These are phyloP conservation scores for Lachnellula suecica DNA, from an alignment of 2,329 filamentous ascomycete genomes.

Conservation along the genomic window DNA sequence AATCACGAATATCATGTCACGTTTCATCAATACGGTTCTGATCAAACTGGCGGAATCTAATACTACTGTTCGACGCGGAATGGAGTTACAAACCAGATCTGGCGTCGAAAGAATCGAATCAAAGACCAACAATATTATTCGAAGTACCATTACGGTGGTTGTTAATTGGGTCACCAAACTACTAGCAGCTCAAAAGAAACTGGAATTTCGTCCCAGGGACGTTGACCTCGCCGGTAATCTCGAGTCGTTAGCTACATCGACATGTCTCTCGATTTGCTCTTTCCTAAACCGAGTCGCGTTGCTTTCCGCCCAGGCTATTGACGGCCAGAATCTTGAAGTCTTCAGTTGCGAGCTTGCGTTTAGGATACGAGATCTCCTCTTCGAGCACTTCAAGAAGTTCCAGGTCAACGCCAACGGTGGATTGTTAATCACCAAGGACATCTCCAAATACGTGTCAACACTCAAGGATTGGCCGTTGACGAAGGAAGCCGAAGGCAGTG, in stretches of 20 bases:
- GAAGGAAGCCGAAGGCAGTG: constrained; percentile 64
- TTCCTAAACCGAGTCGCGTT: constrained; percentile 72
- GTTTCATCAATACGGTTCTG: constrained; percentile 86
- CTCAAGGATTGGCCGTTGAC: constrained; percentile 78
- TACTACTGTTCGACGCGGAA: constrained; percentile 76
- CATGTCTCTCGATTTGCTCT: constrained; percentile 76
- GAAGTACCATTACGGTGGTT: constrained; percentile 65
- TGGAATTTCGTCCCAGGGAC: constrained; percentile 69
- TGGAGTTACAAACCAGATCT: constrained; percentile 63
- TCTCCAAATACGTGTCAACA: constrained; percentile 87
- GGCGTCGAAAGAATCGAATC: constrained; percentile 64
- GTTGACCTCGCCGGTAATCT: constrained; percentile 55
- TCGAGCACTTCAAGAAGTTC: constrained; percentile 95
- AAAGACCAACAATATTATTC: constrained; percentile 67
- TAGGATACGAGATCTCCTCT: constrained; percentile 72
- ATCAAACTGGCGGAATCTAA: constrained; percentile 87
- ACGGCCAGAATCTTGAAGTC: constrained; percentile 78
- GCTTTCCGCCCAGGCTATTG: constrained; percentile 66
- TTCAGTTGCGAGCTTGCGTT: constrained; percentile 84
- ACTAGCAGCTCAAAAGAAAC: constrained; percentile 67
- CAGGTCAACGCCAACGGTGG: constrained; percentile 90
- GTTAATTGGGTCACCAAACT: constrained; percentile 62
- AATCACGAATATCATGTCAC: constrained; percentile 89
- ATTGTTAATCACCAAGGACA: constrained; percentile 93
- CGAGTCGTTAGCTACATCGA: constrained; percentile 81